A percentile compares a stretch with the other conserved stretches of the same genome.
phyloP scores from a whole-genome alignment of 2,329 filamentous ascomycete species.

The Sporothrix schenckii region DNA sequence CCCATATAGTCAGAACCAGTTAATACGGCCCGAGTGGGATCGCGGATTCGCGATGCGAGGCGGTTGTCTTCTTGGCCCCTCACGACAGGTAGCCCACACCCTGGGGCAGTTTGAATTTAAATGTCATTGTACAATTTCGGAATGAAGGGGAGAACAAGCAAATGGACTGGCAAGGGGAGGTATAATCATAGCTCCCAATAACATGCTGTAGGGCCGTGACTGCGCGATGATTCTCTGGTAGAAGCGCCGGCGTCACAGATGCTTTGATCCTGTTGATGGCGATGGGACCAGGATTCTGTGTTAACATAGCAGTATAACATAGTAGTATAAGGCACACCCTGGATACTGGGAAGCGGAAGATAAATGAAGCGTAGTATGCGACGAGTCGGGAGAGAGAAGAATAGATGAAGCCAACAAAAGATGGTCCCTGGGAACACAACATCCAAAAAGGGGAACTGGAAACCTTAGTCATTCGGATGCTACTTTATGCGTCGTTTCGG shows the following conservation, averaged over 20 bases:
- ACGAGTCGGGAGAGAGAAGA: neutral
- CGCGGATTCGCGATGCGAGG: neutral
- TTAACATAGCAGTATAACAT: too few relatives aligned
- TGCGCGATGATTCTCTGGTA: neutral
- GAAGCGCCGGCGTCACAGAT: slow-evolving; percentile 1
- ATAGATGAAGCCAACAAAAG: slow-evolving; percentile 12
- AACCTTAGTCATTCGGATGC: slow-evolving; percentile 18
- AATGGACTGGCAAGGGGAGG: neutral
- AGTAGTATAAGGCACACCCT: neutral
- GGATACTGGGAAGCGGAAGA: neutral
- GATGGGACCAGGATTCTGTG: neutral
- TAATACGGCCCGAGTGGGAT: neutral
- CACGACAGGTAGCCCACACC: neutral
- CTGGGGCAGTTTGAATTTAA: neutral
- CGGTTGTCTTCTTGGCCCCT: neutral
- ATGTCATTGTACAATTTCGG: neutral
- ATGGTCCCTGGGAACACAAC: neutral
- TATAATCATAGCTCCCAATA: neutral
- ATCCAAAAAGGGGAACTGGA: slow-evolving; percentile 9
- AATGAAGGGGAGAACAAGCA: neutral
- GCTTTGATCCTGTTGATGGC: neutral
- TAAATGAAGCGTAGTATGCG: neutral
- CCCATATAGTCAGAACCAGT: neutral
- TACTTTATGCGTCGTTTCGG: neutral
- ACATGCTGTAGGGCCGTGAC: neutral